Percentiles rank a stretch among this genome's conserved stretches.
phyloP scores from a whole-genome alignment of 768 basidiomycete species.

The Amanita fuliginea region DNA sequence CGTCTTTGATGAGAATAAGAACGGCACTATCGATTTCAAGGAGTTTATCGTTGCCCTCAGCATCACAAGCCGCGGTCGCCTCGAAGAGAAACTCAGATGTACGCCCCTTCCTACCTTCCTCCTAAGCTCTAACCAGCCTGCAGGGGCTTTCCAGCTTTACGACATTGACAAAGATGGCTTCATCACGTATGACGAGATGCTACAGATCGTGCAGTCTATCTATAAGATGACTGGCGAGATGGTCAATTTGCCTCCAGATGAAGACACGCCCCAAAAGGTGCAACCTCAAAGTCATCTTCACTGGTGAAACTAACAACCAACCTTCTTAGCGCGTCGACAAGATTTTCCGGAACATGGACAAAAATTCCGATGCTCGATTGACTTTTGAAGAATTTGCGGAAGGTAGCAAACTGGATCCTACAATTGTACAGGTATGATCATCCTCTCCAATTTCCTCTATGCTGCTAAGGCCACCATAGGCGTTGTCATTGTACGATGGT shows the following conservation, averaged over 20 bases:
- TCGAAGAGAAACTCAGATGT: slow-evolving; percentile 99
- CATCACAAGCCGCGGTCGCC: slow-evolving; percentile 82
- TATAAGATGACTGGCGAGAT: slow-evolving; percentile 99
- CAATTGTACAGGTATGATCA: slow-evolving; percentile 79
- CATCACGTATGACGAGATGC: slow-evolving; percentile 99
- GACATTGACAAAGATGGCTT: slow-evolving; percentile 98
- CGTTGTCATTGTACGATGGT: slow-evolving; percentile 90
- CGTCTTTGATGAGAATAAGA: slow-evolving; percentile 91
- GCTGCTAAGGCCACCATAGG: slow-evolving; percentile 33
- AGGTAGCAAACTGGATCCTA: slow-evolving; percentile 97
- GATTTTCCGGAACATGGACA: slow-evolving; percentile 97
- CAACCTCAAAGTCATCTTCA: slow-evolving; percentile 2
- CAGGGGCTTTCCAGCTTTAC: slow-evolving; percentile 99
- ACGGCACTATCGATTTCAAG: slow-evolving; percentile 97
- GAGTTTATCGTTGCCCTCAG: slow-evolving; percentile 98
- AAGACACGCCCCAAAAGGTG: slow-evolving; percentile 99
- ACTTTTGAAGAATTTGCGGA: slow-evolving; percentile 98
- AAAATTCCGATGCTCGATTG: slow-evolving; percentile 85
- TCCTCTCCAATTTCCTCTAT: neutral
- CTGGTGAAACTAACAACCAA: neutral
- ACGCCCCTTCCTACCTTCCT: slow-evolving; percentile 19
- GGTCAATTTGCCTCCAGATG: slow-evolving; percentile 96
- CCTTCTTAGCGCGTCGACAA: slow-evolving; percentile 86
- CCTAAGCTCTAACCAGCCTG: slow-evolving; percentile 12
- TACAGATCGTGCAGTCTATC: slow-evolving; percentile 94